Evolutionary conservation across 2,329 filamentous ascomycete genomes (phyloP).

Genomic region (Apiospora koreana): DNA sequence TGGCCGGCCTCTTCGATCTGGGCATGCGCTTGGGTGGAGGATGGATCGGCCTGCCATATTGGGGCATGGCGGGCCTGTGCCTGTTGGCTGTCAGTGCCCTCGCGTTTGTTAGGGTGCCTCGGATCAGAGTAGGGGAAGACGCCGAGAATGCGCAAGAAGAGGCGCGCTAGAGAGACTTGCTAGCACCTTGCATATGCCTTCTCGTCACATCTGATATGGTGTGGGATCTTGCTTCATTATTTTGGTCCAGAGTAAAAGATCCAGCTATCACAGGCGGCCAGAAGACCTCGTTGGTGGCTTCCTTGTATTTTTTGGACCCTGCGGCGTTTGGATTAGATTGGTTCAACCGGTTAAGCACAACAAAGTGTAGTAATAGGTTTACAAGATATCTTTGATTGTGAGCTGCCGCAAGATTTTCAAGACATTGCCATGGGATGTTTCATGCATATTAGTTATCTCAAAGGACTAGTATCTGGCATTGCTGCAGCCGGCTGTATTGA

Average conservation of each 20-base stretch:
- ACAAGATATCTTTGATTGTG: too few species aligned
- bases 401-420: neutral
- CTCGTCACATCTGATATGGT: neutral
- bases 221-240: neutral
- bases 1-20: constrained; percentile 32
- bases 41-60: constrained; percentile 34
- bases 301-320: too few species aligned
- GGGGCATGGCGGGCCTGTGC: constrained; percentile 23
- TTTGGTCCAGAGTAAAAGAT: neutral
- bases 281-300: neutral
- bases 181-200: neutral
- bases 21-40: constrained; percentile 28
- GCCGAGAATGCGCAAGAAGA: neutral
- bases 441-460: neutral
- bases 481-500: neutral
- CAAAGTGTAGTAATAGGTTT: neutral
- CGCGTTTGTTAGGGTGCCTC: constrained; percentile 14
- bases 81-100: constrained; percentile 8
- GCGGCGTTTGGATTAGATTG: neutral
- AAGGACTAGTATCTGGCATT: neutral
- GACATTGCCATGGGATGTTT: too few species aligned
- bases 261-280: too few species aligned
- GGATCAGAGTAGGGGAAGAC: neutral
- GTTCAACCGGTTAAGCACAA: neutral
- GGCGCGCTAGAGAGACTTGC: neutral